These are phyloP conservation scores for Rostrohypoxylon terebratum DNA, from an alignment of 495 filamentous ascomycete species.

Conservation along the genomic window DNA sequence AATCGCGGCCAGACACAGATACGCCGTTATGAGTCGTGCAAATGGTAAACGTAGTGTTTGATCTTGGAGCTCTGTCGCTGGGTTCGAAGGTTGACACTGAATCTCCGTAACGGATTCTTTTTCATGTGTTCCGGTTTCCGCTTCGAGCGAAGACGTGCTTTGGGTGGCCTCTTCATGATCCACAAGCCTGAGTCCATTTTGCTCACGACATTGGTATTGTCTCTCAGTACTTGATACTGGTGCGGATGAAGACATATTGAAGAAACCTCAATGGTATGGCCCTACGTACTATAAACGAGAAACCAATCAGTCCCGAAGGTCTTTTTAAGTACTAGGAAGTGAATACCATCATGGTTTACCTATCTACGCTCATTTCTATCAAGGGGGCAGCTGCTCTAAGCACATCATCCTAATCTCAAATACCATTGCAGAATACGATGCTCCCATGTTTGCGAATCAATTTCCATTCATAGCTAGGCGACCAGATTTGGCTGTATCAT, in stretches of 20 bases:
- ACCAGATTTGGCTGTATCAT: background rate
- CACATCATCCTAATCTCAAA: background rate
- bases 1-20: background rate
- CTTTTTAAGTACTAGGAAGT: background rate
- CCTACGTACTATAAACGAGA: background rate
- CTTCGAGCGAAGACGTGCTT: background rate
- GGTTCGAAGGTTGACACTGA: background rate
- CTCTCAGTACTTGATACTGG: too few species aligned
- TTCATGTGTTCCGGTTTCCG: background rate
- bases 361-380: background rate
- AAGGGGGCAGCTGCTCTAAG: background rate
- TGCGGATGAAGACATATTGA: background rate
- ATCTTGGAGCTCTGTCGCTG: background rate
- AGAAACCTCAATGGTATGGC: too few species aligned
- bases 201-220: background rate
- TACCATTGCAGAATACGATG: background rate
- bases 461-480: background rate
- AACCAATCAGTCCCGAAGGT: background rate
- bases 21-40: background rate
- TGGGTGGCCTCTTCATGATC: background rate
- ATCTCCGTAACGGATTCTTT: background rate
- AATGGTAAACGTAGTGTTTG: slow-evolving; percentile 12
- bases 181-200: background rate
- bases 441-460: background rate
- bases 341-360: background rate